Base-by-base conservation (phyloP, 202 grass and related monocot species). In the Digitaria exilis region DNA sequence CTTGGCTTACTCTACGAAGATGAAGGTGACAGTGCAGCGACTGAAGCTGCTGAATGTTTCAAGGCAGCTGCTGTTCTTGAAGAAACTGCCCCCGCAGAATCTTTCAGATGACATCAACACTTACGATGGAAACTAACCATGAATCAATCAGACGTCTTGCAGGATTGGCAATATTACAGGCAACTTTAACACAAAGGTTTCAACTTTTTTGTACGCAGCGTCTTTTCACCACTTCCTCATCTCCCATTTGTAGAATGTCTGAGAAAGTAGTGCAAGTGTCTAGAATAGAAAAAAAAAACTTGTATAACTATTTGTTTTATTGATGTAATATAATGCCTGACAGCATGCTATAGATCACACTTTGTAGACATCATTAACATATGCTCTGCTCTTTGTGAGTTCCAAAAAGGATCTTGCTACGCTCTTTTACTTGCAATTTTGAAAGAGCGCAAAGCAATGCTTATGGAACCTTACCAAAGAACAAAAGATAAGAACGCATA, bases 1-100 rank as follows among this genome's bases (percentile, higher is more conserved):
- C 90, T 98, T 58, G 95, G 90, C 6, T 64, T 95, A 66, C 65
- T 93, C 60, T 94, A 91, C 68, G 51, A 98, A 85, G 88, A 71
- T 7, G 90, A 98, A 87, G 86, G 82, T 56, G 66, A 63, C 60
- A 76, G 81, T 12, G 88, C 87, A 52, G 83, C 68, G 13, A 26
- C 66, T 32, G 95, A 98, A 70, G 92, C 90, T 77, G 82, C 92
- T 7, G 92, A 98, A 44, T 98, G 92, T 89, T 98, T 98, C 79
- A 70, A 88, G 77, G 89, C 89, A 74, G 92, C 95, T 82, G 82
- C 68, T 54, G 60, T 88, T 80, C 89, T 98, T 29, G 95, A 95
- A 93, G 95, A 95, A 77, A 98, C 87, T 64, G 87, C 87, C 69
- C 90, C 89, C 52, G 76, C 78, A 66, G 95, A 98, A 80, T 83